Percentiles rank a stretch among this genome's conserved stretches.
Evolutionary conservation across 2,329 filamentous ascomycete genomes (phyloP).

Genomic region (Hymenoscyphus fraxineus): DNA sequence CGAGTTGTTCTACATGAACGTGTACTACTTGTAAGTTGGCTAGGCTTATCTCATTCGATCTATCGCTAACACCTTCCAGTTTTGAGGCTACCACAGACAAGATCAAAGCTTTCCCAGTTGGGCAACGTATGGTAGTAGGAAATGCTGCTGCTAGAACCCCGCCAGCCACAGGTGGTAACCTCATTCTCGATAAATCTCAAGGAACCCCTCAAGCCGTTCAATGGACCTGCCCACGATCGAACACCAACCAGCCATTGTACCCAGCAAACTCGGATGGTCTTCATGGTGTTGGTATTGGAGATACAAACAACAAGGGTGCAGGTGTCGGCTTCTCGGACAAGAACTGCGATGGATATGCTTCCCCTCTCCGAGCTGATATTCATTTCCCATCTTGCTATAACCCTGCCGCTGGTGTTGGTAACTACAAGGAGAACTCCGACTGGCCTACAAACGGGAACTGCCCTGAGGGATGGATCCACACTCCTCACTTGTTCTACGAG

Average conservation of each 20-base stretch:
- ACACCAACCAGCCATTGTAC: slow-evolving; percentile 49
- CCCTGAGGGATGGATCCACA: slow-evolving; percentile 63
- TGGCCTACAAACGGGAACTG: slow-evolving; percentile 75
- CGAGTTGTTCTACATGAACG: slow-evolving; percentile 65
- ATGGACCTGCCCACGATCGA: slow-evolving; percentile 56
- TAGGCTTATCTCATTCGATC: background rate
- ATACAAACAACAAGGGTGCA: slow-evolving; percentile 50
- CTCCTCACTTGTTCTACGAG: slow-evolving; percentile 79
- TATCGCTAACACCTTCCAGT: slow-evolving; percentile 36
- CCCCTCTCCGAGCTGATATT: slow-evolving; percentile 72
- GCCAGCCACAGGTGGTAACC: slow-evolving; percentile 48
- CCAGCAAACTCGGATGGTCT: slow-evolving; percentile 52
- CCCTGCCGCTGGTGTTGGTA: slow-evolving; percentile 50
- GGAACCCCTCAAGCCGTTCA: slow-evolving; percentile 52
- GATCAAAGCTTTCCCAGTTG: slow-evolving; percentile 68
- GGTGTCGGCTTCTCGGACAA: slow-evolving; percentile 66
- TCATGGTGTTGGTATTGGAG: slow-evolving; percentile 49
- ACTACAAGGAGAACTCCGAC: slow-evolving; percentile 65
- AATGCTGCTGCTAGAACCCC: slow-evolving; percentile 60
- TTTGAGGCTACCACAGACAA: slow-evolving; percentile 61
- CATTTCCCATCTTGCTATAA: slow-evolving; percentile 92
- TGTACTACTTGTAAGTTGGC: slow-evolving; percentile 67
- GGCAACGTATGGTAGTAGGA: slow-evolving; percentile 80
- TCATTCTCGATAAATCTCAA: slow-evolving; percentile 49
- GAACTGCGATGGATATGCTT: slow-evolving; percentile 61